Evolutionary conservation across 2,329 filamentous ascomycete genomes (phyloP), one percentile per base, ranked within the genome.

Genomic region (Cytospora chrysosperma): DNA sequence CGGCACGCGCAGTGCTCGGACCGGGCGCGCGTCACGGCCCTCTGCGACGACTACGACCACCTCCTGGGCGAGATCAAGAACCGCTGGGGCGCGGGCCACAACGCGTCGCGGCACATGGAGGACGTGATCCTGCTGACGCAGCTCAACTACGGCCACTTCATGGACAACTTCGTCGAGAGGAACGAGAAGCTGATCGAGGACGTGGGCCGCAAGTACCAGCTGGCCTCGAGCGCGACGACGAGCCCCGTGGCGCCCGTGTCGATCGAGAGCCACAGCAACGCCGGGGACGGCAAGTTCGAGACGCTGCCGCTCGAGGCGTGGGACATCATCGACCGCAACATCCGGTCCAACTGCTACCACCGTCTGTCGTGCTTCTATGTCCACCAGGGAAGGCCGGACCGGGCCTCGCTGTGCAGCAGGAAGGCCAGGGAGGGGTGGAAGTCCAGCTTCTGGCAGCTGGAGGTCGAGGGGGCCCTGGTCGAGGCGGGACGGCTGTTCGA

Each of bases 311-410:
- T 58, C 21, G n/a, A 52, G 32, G 49, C 52, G 21, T 66, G 66
- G 64, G 64, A 67, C 50, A 43, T 65, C 12, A 62, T 67, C 21
- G 66, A 67, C 43, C 52, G 66, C 13, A 65, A 63, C 21, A 66
- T 67, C 49, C 62, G 63, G 26, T 63, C 59, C 50, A 67, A 65
- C 54, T 67, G 64, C 28, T 64, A 55, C 56, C 53, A 67, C 28
- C 65, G 65, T 21, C 59, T 67, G 34, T 51, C 63, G 12, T 62
- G 54, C 40, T 60, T 59, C 50, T 61, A 43, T 32, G 15, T 15
- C 9, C 40, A 47, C 17, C 17, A 51, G n/a, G 56, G 60, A n/a
- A n/a, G n/a, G n/a, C n/a, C n/a, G n/a, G n/a, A n/a, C 47, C 50
- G 30, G 19, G 63, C 63, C 2, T 10, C 26, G 34, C 6, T 27